Conservation (phyloP, 306 rosid species). For the Crotalaria pallida region DNA sequence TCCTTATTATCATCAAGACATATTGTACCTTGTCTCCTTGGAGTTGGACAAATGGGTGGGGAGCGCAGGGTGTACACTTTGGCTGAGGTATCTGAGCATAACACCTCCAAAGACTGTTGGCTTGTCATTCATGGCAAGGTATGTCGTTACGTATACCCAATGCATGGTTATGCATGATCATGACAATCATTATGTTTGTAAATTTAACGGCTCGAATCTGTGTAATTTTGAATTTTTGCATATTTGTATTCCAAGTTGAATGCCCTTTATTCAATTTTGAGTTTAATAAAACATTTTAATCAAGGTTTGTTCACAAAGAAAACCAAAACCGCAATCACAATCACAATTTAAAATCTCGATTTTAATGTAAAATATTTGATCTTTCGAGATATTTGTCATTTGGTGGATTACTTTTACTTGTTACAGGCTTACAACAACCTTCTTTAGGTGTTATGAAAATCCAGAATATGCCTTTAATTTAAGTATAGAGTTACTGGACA, state of each 20-base stretch:
- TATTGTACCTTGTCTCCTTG: neutral
- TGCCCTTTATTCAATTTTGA: neutral
- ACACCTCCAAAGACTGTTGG: constrained; percentile 61
- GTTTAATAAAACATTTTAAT: too few relatives aligned
- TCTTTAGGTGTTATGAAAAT: too few relatives aligned
- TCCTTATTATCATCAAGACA: neutral
- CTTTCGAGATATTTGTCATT: neutral
- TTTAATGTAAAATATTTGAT: neutral
- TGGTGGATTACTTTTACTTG: neutral
- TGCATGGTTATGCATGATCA: neutral
- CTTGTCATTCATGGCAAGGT: constrained; percentile 70
- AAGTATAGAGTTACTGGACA: too few relatives aligned
- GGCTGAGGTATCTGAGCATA: constrained; percentile 49
- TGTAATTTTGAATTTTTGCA: neutral
- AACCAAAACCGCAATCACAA: too few relatives aligned
- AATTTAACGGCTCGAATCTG: neutral
- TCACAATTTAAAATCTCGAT: too few relatives aligned
- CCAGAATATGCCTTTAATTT: too few relatives aligned
- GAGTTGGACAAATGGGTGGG: constrained; percentile 48
- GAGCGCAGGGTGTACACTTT: constrained; percentile 42
- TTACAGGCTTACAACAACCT: too few relatives aligned
- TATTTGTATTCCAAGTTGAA: neutral
- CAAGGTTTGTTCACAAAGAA: too few relatives aligned
- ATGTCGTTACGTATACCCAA: neutral
- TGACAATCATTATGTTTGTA: neutral